phyloP scores from a whole-genome alignment of 2,329 filamentous ascomycete species.

The Emmonsiellopsis sp. region DNA sequence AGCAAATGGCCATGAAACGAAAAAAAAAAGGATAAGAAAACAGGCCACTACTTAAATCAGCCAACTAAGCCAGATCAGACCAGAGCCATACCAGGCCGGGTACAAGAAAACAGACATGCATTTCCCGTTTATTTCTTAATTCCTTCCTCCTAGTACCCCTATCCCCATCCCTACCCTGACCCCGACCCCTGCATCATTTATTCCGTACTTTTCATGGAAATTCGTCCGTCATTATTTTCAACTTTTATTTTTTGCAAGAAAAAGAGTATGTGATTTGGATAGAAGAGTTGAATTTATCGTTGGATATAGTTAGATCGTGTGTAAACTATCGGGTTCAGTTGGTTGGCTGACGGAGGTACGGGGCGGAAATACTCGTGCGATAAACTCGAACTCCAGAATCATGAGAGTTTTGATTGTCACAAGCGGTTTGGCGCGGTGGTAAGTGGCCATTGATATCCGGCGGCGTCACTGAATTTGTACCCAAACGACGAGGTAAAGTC shows the following conservation, averaged over 20 bases:
- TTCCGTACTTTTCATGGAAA: background rate
- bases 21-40: no score
- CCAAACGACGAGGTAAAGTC: slow-evolving; percentile 98
- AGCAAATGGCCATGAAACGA: no score
- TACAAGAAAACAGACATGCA: background rate
- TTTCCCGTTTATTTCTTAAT: background rate
- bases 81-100: no score
- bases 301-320: no score
- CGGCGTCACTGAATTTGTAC: slow-evolving; percentile 97
- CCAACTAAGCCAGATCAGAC: no score
- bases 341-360: background rate
- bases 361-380: background rate
- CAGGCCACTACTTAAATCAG: no score
- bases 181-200: background rate
- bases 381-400: background rate
- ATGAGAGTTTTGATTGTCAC: slow-evolving; percentile 38
- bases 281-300: background rate
- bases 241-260: background rate
- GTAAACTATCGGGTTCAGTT: background rate
- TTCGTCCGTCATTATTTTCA: background rate
- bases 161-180: background rate
- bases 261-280: background rate
- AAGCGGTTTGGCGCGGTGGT: slow-evolving; percentile 71
- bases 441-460: slow-evolving; percentile 90
- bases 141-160: background rate